Conservation (phyloP, 2,329 filamentous ascomycete species). For the Emmonsiellopsis sp. region DNA sequence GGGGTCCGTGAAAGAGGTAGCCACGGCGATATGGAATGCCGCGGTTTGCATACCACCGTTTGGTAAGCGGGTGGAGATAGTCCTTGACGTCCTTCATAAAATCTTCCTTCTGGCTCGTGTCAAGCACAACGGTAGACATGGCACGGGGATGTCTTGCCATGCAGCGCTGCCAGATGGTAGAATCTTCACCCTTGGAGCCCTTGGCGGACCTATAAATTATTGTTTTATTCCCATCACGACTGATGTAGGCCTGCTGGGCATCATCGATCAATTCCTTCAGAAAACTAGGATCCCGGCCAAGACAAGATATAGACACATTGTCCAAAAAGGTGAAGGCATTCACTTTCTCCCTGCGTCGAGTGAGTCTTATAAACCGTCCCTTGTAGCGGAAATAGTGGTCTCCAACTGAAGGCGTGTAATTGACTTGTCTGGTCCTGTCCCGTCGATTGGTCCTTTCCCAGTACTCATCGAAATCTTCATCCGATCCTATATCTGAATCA, state of each 20-base stretch:
- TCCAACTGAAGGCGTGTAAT: conserved; percentile 60
- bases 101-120: conserved; percentile 39
- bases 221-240: conserved; percentile 27
- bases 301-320: conserved; percentile 25
- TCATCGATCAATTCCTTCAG: conserved; percentile 27
- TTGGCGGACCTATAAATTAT: conserved; percentile 30
- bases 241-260: conserved; percentile 27
- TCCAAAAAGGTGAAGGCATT: conserved; percentile 13
- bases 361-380: conserved; percentile 41
- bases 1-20: conserved; percentile 72
- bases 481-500: conserved; percentile 28
- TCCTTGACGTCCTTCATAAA: conserved; percentile 49
- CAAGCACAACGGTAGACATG: conserved; percentile 48
- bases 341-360: conserved; percentile 21
- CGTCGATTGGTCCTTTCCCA: conserved; percentile 31
- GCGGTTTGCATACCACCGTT: conserved; percentile 69
- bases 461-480: conserved; percentile 29
- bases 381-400: conserved; percentile 62
- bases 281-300: conserved; percentile 26
- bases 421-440: conserved; percentile 27
- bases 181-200: conserved; percentile 5
- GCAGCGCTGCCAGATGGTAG: conserved; percentile 25
- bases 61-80: conserved; percentile 44
- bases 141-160: conserved; percentile 41
- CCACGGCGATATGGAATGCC: conserved; percentile 81